Percentiles rank a stretch among this genome's conserved stretches.
Conservation (phyloP, 2,329 filamentous ascomycete species). For the Ramularia endophylla region DNA sequence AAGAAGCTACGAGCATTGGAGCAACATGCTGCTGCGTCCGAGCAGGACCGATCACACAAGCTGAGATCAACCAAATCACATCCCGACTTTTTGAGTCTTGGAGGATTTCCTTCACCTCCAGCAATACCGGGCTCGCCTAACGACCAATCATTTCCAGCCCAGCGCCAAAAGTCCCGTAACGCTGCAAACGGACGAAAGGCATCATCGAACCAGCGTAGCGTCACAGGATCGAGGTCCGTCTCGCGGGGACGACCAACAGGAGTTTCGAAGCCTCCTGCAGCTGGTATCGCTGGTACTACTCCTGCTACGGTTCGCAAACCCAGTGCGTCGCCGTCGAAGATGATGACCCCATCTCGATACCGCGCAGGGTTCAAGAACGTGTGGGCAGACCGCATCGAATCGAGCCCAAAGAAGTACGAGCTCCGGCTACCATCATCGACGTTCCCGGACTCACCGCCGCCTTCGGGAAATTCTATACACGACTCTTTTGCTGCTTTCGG, state of each 20-base stretch:
- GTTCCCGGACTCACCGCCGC: constrained; percentile 41
- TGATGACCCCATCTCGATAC: constrained; percentile 50
- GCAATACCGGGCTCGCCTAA: constrained; percentile 24
- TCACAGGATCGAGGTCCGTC: constrained; percentile 26
- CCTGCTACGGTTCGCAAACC: constrained; percentile 26
- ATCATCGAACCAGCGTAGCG: constrained; percentile 20
- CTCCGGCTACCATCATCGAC: constrained; percentile 39
- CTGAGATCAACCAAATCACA: constrained; percentile 28
- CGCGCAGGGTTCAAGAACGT: constrained; percentile 39
- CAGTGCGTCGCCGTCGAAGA: constrained; percentile 38
- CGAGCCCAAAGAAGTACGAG: constrained; percentile 42
- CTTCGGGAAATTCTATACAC: constrained; percentile 38
- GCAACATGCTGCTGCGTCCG: constrained; percentile 43
- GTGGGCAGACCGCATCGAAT: constrained; percentile 49
- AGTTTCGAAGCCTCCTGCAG: constrained; percentile 25
- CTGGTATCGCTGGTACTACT: constrained; percentile 16
- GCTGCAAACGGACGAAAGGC: constrained; percentile 28
- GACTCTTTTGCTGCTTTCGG: constrained; percentile 32
- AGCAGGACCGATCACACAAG: constrained; percentile 35
- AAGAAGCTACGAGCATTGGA: constrained; percentile 47
- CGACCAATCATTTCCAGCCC: constrained; percentile 26
- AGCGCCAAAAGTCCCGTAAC: constrained; percentile 21
- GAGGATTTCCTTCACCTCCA: constrained; percentile 31
- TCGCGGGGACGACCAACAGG: constrained; percentile 29
- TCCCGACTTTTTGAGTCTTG: constrained; percentile 32